A percentile compares a stretch with the other conserved stretches of the same genome.
Conservation (phyloP, 176 grass and related monocot genomes). For the Musa beccarii region DNA sequence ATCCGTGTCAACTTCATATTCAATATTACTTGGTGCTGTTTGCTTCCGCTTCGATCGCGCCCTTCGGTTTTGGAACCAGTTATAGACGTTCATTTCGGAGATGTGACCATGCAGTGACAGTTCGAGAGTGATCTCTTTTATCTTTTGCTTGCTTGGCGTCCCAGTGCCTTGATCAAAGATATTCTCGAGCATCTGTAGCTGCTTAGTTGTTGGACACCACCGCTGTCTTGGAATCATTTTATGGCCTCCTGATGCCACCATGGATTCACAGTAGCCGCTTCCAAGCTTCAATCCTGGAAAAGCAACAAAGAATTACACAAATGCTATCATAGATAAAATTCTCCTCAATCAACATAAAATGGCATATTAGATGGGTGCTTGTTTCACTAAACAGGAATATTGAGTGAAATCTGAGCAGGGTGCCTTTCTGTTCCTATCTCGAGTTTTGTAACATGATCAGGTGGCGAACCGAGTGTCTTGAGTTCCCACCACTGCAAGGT, state of each 20-base stretch:
- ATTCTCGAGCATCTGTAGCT: constrained; percentile 14
- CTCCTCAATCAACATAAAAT: too few species aligned
- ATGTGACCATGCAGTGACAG: constrained; percentile 4
- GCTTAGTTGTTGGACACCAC: background rate
- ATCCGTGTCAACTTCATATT: constrained; percentile 5
- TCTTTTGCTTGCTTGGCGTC: constrained; percentile 10
- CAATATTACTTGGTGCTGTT: background rate
- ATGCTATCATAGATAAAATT: too few species aligned
- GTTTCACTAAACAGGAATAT: too few species aligned
- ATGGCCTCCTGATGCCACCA: background rate
- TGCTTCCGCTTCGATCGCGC: constrained; percentile 10
- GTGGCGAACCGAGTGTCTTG: too few species aligned
- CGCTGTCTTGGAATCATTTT: constrained; percentile 8
- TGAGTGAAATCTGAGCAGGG: too few species aligned
- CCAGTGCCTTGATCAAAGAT: constrained; percentile 10
- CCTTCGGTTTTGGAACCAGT: constrained; percentile 16
- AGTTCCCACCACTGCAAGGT: too few species aligned
- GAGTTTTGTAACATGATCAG: too few species aligned
- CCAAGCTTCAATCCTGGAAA: constrained; percentile 3
- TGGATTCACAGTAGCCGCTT: background rate
- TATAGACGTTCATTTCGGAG: constrained; percentile 11
- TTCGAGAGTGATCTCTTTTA: constrained; percentile 7
- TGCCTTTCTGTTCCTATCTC: too few species aligned
- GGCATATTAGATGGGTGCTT: too few species aligned
- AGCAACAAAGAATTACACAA: background rate